phyloP scores from a whole-genome alignment of 2,329 filamentous ascomycete species.

The Diplodia seriata region DNA sequence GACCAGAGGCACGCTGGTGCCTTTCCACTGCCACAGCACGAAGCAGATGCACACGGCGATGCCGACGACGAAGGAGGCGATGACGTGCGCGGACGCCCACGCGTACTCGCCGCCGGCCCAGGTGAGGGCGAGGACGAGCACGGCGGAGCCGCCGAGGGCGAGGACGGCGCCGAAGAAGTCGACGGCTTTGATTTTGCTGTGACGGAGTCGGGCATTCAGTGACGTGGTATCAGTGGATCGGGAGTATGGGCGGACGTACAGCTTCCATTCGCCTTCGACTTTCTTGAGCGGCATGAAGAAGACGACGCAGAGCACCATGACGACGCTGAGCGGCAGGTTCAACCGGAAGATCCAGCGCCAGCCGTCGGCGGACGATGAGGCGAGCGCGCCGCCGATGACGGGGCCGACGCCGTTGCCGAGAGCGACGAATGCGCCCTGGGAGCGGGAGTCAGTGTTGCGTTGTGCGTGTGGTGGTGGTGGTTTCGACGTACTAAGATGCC shows the following conservation, averaged over 20 bases:
- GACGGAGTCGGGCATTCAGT: constrained; percentile 35
- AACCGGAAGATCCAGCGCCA: constrained; percentile 45
- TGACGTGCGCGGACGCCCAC: constrained; percentile 61
- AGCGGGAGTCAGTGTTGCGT: neutral
- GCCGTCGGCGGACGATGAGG: constrained; percentile 37
- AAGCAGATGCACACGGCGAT: constrained; percentile 52
- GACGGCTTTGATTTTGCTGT: constrained; percentile 57
- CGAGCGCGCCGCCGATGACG: constrained; percentile 60
- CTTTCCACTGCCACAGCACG: constrained; percentile 60
- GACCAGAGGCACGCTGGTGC: constrained; percentile 57
- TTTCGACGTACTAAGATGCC: constrained; percentile 35
- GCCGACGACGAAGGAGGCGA: constrained; percentile 60
- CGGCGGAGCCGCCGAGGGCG: constrained; percentile 54
- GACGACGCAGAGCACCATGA: constrained; percentile 57
- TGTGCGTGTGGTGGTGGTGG: too few relatives aligned
- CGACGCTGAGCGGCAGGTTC: constrained; percentile 60
- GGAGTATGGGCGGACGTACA: constrained; percentile 26
- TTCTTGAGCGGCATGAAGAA: constrained; percentile 65
- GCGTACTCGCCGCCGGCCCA: constrained; percentile 66
- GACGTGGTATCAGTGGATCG: neutral
- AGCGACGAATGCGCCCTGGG: constrained; percentile 59
- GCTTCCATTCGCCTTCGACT: constrained; percentile 59
- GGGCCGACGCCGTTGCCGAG: constrained; percentile 63
- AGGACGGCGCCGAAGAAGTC: constrained; percentile 59
- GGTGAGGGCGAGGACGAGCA: constrained; percentile 49